Conservation (phyloP, 2,329 filamentous ascomycete genomes). For the Akanthomyces lecanii region DNA sequence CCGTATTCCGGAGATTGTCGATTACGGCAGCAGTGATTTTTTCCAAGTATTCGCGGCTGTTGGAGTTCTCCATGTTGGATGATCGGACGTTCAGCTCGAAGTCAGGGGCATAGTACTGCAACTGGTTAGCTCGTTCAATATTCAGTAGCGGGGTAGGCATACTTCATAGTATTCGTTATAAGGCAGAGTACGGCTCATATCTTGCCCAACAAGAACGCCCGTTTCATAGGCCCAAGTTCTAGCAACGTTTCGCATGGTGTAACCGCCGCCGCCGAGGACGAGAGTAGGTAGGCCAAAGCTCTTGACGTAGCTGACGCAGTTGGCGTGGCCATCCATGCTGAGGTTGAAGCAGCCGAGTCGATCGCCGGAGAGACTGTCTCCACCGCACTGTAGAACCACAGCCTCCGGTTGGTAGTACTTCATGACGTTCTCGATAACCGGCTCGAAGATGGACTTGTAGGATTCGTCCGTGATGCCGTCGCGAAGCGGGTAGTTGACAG, state of each 20-base stretch:
- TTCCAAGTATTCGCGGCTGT: constrained; percentile 75
- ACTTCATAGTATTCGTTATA: constrained; percentile 95
- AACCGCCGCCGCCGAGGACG: constrained; percentile 92
- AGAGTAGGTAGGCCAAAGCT: constrained; percentile 78
- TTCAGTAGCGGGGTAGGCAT: constrained; percentile 42
- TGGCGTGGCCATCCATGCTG: constrained; percentile 92
- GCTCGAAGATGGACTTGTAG: constrained; percentile 87
- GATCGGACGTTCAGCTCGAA: constrained; percentile 87
- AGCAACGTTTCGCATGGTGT: constrained; percentile 95
- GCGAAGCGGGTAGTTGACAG: constrained; percentile 85
- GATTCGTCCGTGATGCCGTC: constrained; percentile 87
- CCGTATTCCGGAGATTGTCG: constrained; percentile 82
- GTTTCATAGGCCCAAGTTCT: constrained; percentile 98
- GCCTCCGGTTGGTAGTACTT: constrained; percentile 84
- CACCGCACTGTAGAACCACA: constrained; percentile 93
- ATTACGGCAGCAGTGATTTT: constrained; percentile 77
- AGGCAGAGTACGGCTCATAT: constrained; percentile 77
- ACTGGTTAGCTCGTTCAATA: constrained; percentile 21
- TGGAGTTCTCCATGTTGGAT: constrained; percentile 87
- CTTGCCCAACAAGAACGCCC: constrained; percentile 76
- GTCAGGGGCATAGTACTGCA: constrained; percentile 82
- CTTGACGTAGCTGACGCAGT: constrained; percentile 90
- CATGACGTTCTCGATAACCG: constrained; percentile 83
- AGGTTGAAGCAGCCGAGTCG: constrained; percentile 95
- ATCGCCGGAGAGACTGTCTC: constrained; percentile 91